phyloP scores from a whole-genome alignment of 306 rosid species.

The Delonix regia region DNA sequence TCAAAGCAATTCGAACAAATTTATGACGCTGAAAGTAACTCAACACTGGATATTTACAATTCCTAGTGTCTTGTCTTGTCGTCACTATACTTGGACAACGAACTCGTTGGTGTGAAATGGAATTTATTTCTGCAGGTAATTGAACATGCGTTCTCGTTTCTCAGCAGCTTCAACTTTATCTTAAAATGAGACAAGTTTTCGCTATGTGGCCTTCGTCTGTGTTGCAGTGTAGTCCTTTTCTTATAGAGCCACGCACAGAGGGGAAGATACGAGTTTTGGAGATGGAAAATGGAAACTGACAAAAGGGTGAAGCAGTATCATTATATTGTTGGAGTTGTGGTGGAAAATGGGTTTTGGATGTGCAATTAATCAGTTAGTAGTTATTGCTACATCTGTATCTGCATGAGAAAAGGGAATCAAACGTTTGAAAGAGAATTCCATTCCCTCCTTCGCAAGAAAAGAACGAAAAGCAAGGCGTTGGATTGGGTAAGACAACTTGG shows the following conservation, averaged over 20 bases:
- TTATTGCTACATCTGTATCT: conserved; percentile 17
- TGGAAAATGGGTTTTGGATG: background rate
- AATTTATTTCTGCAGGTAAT: conserved; percentile 22
- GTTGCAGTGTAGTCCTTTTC: conserved; percentile 27
- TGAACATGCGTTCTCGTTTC: conserved; percentile 51
- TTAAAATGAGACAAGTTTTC: conserved; percentile 21
- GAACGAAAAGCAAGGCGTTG: background rate
- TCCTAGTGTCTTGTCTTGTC: conserved; percentile 23
- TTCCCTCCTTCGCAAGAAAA: conserved; percentile 22
- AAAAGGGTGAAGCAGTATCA: background rate
- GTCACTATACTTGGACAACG: conserved; percentile 43
- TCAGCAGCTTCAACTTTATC: conserved; percentile 33
- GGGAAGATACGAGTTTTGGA: conserved; percentile 3
- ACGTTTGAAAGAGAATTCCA: conserved; percentile 21
- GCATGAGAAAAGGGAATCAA: conserved; percentile 31
- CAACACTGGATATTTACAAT: conserved; percentile 60
- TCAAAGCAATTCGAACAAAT: conserved; percentile 43
- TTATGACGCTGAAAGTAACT: conserved; percentile 47
- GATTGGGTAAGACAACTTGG: background rate
- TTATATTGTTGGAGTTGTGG: conserved; percentile 30
- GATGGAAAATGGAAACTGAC: conserved; percentile 22
- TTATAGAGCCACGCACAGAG: background rate
- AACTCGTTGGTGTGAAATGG: conserved; percentile 29
- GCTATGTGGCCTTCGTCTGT: conserved; percentile 18
- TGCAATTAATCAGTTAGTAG: background rate